phyloP scores from a whole-genome alignment of 352 stramenopile genomes.

The Phytophthora fragariaefolia region DNA sequence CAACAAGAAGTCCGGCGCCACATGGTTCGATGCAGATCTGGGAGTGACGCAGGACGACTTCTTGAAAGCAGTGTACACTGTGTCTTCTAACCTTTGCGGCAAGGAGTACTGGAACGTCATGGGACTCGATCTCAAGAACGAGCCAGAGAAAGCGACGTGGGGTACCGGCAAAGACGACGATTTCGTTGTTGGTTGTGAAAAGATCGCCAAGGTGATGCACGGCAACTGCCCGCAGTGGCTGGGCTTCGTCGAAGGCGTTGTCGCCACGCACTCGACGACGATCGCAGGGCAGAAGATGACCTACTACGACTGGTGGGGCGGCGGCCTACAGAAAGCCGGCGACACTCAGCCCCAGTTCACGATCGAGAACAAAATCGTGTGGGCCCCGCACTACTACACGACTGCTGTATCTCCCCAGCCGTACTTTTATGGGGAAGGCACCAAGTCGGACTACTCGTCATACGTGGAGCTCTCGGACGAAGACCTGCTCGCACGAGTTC shows the following conservation, averaged over 20 bases:
- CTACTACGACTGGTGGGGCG: slow-evolving; percentile 89
- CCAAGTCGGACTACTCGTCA: slow-evolving; percentile 49
- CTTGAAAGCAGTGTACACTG: slow-evolving; percentile 55
- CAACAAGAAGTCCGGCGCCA: slow-evolving; percentile 58
- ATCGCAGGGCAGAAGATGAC: slow-evolving; percentile 50
- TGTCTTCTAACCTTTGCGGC: slow-evolving; percentile 69
- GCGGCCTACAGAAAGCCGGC: slow-evolving; percentile 67
- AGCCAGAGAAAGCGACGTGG: slow-evolving; percentile 72
- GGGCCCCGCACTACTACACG: slow-evolving; percentile 85
- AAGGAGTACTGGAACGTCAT: slow-evolving; percentile 85
- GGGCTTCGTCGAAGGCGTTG: slow-evolving; percentile 80
- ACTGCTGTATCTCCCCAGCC: slow-evolving; percentile 71
- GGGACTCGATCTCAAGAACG: slow-evolving; percentile 85
- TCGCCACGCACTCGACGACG: slow-evolving; percentile 50
- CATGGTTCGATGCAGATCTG: slow-evolving; percentile 65
- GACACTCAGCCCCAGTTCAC: slow-evolving; percentile 54
- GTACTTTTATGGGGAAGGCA: slow-evolving; percentile 80
- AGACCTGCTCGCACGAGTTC: slow-evolving; percentile 48
- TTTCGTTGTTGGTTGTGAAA: slow-evolving; percentile 68
- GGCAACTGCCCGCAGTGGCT: slow-evolving; percentile 76
- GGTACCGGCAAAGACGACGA: slow-evolving; percentile 69
- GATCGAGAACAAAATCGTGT: slow-evolving; percentile 81
- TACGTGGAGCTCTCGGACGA: slow-evolving; percentile 72
- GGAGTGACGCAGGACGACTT: slow-evolving; percentile 67
- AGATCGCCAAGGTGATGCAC: slow-evolving; percentile 84